Base-by-base conservation (phyloP, 2,329 filamentous ascomycete species). In the Pseudogymnoascus sp. region DNA sequence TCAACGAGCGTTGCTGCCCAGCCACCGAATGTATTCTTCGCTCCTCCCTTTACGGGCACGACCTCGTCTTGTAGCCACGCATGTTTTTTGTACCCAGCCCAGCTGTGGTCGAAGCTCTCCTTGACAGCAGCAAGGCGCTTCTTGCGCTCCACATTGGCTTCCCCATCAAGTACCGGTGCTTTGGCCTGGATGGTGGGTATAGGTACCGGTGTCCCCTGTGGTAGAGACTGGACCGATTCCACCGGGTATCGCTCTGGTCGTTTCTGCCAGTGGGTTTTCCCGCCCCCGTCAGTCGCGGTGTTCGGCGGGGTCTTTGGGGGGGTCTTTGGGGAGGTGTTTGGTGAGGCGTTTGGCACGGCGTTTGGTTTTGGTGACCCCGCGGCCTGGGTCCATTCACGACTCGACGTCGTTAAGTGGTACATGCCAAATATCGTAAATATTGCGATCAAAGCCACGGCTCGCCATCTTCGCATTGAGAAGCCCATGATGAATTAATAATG, bases 1-100 rank as follows among this genome's bases (percentile, higher is more conserved):
- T 96, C 92, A 4, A 96, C 89, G 65, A 96, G 74, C 0, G 92
- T 96, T 14, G 92, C 92, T 16, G 90, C 90, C 92, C 92, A 96
- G 60, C 89, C 91, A 72, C 91, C 93, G 75, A 98, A 98, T 0
- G 91, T 90, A 72, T 97, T 89, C 16, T 85, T 84, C 67, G 80
- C 85, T 12, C 77, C 78, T 61, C 87, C 87, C 31, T 84, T 83
- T 8, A 93, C 79, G 1, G 95, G 95, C 50, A 78, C 82, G 14
- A 98, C 77, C 77, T 98, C 95, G 72, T 98, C 95, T 69, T 96
- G 90, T 66, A 87, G 84, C 85, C 90, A 95, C 10, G 93, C 93
- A 69, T 87, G 81, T 65, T 85, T 80, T 71, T 84, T 89, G 77
- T 98, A 98, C 37, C 90, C 91, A 3, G 79, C 76, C 93, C 95